These are phyloP conservation scores for Strigomonas galati DNA, from an alignment of 208 protist species.

Conservation along the genomic window DNA sequence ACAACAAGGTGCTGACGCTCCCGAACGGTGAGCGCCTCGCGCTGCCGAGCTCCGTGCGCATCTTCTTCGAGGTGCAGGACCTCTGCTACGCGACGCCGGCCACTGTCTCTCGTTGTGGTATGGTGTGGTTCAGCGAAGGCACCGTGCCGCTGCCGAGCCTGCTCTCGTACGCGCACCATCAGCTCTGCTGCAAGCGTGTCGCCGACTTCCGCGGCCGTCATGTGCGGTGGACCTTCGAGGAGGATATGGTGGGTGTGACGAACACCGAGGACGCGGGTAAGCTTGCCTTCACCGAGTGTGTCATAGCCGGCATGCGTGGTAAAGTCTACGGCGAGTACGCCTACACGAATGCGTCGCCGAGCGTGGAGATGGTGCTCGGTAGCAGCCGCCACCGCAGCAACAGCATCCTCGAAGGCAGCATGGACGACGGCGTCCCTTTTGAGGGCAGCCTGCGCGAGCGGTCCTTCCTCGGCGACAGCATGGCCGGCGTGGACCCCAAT, in stretches of 20 bases:
- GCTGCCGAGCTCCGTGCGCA: slow-evolving; percentile 95
- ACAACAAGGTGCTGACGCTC: slow-evolving; percentile 99
- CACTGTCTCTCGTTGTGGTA: slow-evolving; percentile 98
- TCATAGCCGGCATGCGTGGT: slow-evolving; percentile 36
- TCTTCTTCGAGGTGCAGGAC: slow-evolving; percentile 99
- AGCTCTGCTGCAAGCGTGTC: slow-evolving; percentile 44
- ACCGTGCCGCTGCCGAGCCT: slow-evolving; percentile 89
- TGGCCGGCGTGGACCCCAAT: neutral
- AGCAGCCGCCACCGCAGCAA: slow-evolving; percentile 3
- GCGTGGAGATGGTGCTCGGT: slow-evolving; percentile 14
- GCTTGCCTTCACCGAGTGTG: slow-evolving; percentile 16
- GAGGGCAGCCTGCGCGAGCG: neutral
- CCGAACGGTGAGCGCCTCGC: slow-evolving; percentile 99
- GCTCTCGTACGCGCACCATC: slow-evolving; percentile 45
- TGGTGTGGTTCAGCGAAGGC: slow-evolving; percentile 98
- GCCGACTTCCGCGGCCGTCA: slow-evolving; percentile 49
- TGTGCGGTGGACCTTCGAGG: slow-evolving; percentile 38
- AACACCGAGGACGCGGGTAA: slow-evolving; percentile 7
- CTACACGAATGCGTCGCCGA: slow-evolving; percentile 22
- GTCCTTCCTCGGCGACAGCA: slow-evolving; percentile 4
- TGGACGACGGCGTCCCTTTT: neutral
- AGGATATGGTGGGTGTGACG: slow-evolving; percentile 38
- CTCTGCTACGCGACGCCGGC: slow-evolving; percentile 97
- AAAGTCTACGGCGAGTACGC: slow-evolving; percentile 53
- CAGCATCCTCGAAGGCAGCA: neutral